Conservation (phyloP, 768 basidiomycete genomes). For the Panaeolus papilionaceus region DNA sequence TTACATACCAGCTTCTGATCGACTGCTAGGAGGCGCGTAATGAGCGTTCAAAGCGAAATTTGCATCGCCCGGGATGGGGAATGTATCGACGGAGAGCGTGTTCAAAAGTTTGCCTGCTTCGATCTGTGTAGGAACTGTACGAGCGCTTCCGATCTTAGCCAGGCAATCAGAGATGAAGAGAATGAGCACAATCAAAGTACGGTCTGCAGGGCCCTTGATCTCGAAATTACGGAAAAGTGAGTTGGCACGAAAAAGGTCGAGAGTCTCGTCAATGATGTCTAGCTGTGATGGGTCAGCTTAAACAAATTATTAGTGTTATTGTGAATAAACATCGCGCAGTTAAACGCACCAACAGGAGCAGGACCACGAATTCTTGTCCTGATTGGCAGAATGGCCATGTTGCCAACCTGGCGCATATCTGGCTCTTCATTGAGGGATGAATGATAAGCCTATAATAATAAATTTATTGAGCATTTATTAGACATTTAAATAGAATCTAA, state of each 20-base stretch:
- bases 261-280: slow-evolving; percentile 95
- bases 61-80: slow-evolving; percentile 94
- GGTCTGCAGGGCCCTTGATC: slow-evolving; percentile 97
- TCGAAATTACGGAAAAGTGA: slow-evolving; percentile 99
- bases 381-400: slow-evolving; percentile 89
- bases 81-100: slow-evolving; percentile 92
- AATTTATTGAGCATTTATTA: slow-evolving; percentile 18
- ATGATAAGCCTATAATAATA: slow-evolving; percentile 83
- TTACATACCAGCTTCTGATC: slow-evolving; percentile 78
- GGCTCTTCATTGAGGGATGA: slow-evolving; percentile 89
- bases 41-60: slow-evolving; percentile 93
- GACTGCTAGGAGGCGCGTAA: slow-evolving; percentile 79
- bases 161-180: slow-evolving; percentile 98
- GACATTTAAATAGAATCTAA: not conserved
- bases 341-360: slow-evolving; percentile 72
- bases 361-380: slow-evolving; percentile 92
- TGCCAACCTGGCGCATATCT: slow-evolving; percentile 86
- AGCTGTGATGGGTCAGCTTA: slow-evolving; percentile 78
- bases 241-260: slow-evolving; percentile 98
- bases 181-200: slow-evolving; percentile 95
- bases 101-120: slow-evolving; percentile 90
- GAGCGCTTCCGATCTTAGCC: slow-evolving; percentile 80
- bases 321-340: slow-evolving; percentile 20
- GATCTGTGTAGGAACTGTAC: slow-evolving; percentile 73
- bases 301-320: slow-evolving; percentile 24